Evolutionary conservation across 768 basidiomycete genomes (phyloP).

Genomic region (Gloeophyllum trabeum): DNA sequence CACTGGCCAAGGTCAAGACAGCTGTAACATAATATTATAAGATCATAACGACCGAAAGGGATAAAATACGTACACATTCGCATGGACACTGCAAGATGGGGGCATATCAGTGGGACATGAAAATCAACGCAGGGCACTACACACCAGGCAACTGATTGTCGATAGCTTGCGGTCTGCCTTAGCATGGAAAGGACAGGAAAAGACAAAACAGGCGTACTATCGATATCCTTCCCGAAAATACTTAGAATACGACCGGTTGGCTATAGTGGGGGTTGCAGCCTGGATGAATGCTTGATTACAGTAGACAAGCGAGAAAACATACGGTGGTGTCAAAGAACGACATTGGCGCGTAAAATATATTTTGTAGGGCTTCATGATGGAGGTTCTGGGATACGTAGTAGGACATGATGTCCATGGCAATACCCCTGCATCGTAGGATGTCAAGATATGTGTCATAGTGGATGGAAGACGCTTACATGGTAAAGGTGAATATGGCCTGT

Average conservation of each 20-base stretch:
- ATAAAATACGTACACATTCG: conserved; percentile 28
- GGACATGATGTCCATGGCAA: conserved; percentile 43
- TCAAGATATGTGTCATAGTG: background rate
- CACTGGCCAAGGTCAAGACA: conserved; percentile 35
- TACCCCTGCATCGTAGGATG: conserved; percentile 32
- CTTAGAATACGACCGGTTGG: conserved; percentile 50
- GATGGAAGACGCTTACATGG: conserved; percentile 26
- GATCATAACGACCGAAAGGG: background rate
- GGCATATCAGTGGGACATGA: background rate
- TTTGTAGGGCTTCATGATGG: conserved; percentile 41
- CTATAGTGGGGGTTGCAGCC: conserved; percentile 15
- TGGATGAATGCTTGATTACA: background rate
- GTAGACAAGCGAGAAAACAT: conserved; percentile 3
- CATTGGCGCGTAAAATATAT: conserved; percentile 64
- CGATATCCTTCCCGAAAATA: conserved; percentile 57
- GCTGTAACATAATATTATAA: conserved; percentile 20
- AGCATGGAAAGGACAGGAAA: too few relatives aligned
- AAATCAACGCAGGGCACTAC: conserved; percentile 6
- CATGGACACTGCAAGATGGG: conserved; percentile 33
- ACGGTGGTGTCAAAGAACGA: conserved; percentile 68
- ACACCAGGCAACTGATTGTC: conserved; percentile 51
- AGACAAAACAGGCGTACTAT: conserved; percentile 31
- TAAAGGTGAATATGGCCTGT: conserved; percentile 47
- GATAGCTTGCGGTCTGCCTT: conserved; percentile 25
- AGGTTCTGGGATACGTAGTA: conserved; percentile 51